Conservation (phyloP, 441 rosid species). For the Sinapis alba region DNA sequence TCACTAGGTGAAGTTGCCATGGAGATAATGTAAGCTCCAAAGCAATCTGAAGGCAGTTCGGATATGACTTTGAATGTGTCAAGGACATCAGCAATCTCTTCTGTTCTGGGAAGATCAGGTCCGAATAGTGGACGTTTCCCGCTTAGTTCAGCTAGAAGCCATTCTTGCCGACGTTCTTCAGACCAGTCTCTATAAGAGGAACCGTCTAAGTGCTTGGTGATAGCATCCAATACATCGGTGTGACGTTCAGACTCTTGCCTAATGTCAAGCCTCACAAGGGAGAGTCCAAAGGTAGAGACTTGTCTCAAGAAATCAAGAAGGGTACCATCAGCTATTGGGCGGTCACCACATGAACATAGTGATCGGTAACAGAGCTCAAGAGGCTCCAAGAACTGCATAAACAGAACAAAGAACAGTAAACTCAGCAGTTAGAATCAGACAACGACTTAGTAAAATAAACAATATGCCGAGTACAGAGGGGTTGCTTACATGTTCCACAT, state of each 20-base stretch:
- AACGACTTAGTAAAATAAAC: not conserved
- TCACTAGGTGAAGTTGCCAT: conserved; percentile 96
- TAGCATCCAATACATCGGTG: conserved; percentile 84
- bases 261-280: conserved; percentile 85
- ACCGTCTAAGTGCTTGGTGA: conserved; percentile 78
- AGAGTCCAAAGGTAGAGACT: conserved; percentile 91
- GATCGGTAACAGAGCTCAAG: conserved; percentile 86
- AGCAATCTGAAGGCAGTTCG: conserved; percentile 81
- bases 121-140: conserved; percentile 87
- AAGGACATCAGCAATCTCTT: conserved; percentile 80
- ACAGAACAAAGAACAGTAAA: conserved; percentile 6
- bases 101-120: conserved; percentile 81
- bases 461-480: not conserved
- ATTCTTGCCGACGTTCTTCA: conserved; percentile 71
- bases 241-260: conserved; percentile 94
- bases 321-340: conserved; percentile 87
- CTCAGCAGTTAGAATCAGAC: not conserved
- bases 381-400: conserved; percentile 77
- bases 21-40: conserved; percentile 92
- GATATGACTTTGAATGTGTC: conserved; percentile 82
- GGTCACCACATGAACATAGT: conserved; percentile 82
- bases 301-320: conserved; percentile 92
- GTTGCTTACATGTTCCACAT: conserved; percentile 65
- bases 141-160: conserved; percentile 81
- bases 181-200: conserved; percentile 88